Evolutionary conservation across 345 rosid species (phyloP).

Genomic region (Arabis alpina): DNA sequence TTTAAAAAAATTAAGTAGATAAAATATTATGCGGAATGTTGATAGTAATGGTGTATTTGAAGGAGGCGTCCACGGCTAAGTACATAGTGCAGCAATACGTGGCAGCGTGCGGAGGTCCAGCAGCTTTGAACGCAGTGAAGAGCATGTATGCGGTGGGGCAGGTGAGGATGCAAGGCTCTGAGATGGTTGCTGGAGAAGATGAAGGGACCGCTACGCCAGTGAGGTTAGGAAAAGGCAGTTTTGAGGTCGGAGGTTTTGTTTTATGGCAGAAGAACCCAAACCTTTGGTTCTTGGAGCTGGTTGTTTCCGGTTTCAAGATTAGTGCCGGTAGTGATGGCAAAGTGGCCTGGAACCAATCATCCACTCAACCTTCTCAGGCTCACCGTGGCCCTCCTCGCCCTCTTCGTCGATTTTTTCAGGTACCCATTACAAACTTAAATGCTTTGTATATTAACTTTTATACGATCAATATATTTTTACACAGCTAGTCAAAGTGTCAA

Average conservation of each 20-base stretch:
- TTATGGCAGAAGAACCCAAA: conserved; percentile 94
- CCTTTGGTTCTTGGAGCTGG: conserved; percentile 81
- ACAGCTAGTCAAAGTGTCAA: background rate
- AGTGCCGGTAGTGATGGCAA: conserved; percentile 94
- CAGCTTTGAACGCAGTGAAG: conserved; percentile 55
- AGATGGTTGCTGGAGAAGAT: conserved; percentile 65
- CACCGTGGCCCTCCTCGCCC: conserved; percentile 86
- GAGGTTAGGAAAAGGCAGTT: conserved; percentile 44
- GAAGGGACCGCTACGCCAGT: conserved; percentile 48
- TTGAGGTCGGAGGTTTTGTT: conserved; percentile 89
- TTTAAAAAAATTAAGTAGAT: too few species aligned
- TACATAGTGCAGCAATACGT: conserved; percentile 86
- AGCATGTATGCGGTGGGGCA: conserved; percentile 94
- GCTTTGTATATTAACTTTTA: background rate
- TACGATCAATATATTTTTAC: too few species aligned
- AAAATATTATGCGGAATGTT: background rate
- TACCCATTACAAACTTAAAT: conserved; percentile 24
- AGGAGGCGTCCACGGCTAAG: conserved; percentile 88
- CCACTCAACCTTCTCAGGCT: conserved; percentile 81
- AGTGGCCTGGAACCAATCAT: conserved; percentile 89
- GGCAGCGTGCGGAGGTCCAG: conserved; percentile 82
- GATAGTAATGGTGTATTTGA: conserved; percentile 11
- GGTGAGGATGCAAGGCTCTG: conserved; percentile 81
- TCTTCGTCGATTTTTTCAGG: conserved; percentile 92
- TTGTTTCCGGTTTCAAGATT: conserved; percentile 84